Evolutionary conservation across 2,329 filamentous ascomycete genomes (phyloP).

Genomic region (Achaetomium macrosporum): DNA sequence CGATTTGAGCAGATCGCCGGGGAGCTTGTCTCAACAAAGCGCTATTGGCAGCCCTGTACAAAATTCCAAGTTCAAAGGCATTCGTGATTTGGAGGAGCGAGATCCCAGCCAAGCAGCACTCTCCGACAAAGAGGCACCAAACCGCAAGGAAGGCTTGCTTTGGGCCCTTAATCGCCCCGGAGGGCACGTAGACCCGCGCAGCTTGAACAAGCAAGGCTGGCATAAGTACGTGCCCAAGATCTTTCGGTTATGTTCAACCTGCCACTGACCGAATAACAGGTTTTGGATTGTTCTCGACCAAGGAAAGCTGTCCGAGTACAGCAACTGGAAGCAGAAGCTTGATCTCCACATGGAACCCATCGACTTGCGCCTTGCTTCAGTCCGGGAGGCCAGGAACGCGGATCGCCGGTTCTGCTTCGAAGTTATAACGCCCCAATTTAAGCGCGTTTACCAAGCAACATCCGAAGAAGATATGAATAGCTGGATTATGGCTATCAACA

Average conservation of each 20-base stretch:
- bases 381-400: slow-evolving; percentile 88
- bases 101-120: slow-evolving; percentile 50
- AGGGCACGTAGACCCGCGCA: slow-evolving; percentile 90
- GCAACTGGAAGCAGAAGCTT: slow-evolving; percentile 97
- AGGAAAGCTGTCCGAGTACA: slow-evolving; percentile 94
- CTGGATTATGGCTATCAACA: slow-evolving; percentile 96
- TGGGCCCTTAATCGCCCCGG: slow-evolving; percentile 93
- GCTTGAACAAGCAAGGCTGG: slow-evolving; percentile 95
- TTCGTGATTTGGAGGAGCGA: slow-evolving; percentile 86
- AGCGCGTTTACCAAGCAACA: slow-evolving; percentile 93
- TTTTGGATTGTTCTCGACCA: slow-evolving; percentile 99
- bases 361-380: slow-evolving; percentile 92
- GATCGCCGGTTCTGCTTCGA: slow-evolving; percentile 97
- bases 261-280: slow-evolving; percentile 39
- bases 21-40: slow-evolving; percentile 40
- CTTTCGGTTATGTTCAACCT: neutral
- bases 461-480: slow-evolving; percentile 97
- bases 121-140: slow-evolving; percentile 55
- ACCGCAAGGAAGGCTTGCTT: slow-evolving; percentile 86
- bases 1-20: slow-evolving; percentile 53
- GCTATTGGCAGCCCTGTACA: slow-evolving; percentile 46
- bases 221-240: slow-evolving; percentile 68
- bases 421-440: slow-evolving; percentile 94
- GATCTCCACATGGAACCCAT: slow-evolving; percentile 98
- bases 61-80: slow-evolving; percentile 72